A percentile compares a stretch with the other conserved stretches of the same genome.
phyloP scores from a whole-genome alignment of 306 rosid genomes.

The Arachis stenosperma region DNA sequence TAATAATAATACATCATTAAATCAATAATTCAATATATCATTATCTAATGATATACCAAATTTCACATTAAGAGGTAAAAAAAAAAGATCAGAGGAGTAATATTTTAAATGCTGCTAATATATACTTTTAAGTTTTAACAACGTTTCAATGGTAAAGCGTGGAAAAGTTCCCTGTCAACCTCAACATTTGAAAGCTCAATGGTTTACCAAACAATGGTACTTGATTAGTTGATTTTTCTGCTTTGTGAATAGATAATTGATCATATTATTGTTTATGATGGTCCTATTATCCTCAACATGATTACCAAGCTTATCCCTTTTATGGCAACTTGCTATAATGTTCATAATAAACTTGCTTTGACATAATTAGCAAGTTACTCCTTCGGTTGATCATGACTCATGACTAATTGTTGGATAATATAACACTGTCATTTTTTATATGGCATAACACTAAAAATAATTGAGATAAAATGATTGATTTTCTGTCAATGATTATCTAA shows the following conservation, averaged over 20 bases:
- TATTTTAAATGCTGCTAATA: neutral
- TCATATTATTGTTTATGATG: slow-evolving; percentile 27
- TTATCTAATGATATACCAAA: no score
- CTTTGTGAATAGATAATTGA: slow-evolving; percentile 31
- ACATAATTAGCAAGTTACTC: slow-evolving; percentile 9
- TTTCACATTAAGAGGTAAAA: no score
- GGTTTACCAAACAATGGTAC: slow-evolving; percentile 43
- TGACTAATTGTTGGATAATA: neutral
- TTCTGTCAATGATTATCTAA: no score
- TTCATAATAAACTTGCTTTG: neutral
- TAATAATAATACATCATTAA: no score
- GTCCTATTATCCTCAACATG: slow-evolving; percentile 13
- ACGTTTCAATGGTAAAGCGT: neutral
- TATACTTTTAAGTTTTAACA: neutral
- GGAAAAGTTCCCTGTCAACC: neutral
- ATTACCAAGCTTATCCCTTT: slow-evolving; percentile 12
- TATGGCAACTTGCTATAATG: neutral
- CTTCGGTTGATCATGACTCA: neutral
- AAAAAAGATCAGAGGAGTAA: neutral
- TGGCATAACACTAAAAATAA: no score
- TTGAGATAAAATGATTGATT: no score
- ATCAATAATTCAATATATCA: no score
- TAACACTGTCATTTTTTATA: no score
- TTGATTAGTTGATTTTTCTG: slow-evolving; percentile 36
- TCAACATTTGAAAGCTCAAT: neutral